These are phyloP conservation scores for Ceratobasidium sp. DNA, from an alignment of 1,284 basidiomycete species.

Conservation along the genomic window DNA sequence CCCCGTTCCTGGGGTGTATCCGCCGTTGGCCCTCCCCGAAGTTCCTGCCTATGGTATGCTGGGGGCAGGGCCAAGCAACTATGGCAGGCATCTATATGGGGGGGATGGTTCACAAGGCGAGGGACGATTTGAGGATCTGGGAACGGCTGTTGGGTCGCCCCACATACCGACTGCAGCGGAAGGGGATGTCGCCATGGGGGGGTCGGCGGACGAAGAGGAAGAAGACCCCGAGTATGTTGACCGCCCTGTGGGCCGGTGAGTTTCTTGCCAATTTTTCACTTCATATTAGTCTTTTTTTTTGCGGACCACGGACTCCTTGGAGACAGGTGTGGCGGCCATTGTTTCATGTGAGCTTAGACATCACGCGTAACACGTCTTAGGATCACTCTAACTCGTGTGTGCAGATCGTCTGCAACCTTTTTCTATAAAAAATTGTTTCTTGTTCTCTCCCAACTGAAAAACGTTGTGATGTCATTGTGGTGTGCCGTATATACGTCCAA, in stretches of 20 bases:
- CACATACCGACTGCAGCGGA: neutral
- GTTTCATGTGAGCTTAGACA: too few relatives aligned
- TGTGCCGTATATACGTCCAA: too few relatives aligned
- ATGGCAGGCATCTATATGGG: neutral
- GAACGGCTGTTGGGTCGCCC: neutral
- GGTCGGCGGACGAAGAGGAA: neutral
- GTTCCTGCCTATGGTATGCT: too few relatives aligned
- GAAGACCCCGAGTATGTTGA: neutral
- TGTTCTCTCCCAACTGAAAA: too few relatives aligned
- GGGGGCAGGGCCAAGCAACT: neutral
- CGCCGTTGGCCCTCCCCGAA: too few relatives aligned
- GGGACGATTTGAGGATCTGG: neutral
- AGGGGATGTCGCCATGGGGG: neutral
- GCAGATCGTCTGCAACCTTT: too few relatives aligned
- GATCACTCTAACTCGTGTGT: too few relatives aligned
- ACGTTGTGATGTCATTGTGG: too few relatives aligned
- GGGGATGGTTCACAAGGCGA: neutral
- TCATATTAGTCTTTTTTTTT: neutral
- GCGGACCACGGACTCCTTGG: neutral
- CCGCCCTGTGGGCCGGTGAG: neutral
- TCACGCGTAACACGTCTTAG: too few relatives aligned
- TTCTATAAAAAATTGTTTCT: too few relatives aligned
- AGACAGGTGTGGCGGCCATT: neutral
- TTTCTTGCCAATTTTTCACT: too few relatives aligned
- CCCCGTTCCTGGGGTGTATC: too few relatives aligned